Conservation (phyloP, 177 flowering plant genomes). For the Tripterygium wilfordii region DNA sequence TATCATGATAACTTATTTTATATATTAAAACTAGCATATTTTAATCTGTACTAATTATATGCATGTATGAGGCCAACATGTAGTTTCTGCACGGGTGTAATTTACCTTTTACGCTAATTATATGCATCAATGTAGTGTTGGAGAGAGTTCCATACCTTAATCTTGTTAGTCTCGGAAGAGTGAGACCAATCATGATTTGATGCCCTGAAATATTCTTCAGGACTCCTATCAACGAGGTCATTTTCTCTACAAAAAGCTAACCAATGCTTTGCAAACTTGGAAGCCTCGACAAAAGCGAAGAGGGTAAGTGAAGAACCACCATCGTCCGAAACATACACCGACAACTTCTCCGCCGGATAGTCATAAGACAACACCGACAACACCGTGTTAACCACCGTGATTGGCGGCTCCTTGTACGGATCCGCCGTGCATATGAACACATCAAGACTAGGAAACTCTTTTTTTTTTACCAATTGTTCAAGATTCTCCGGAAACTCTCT, state of each 20-base stretch:
- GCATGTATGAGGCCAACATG: background rate
- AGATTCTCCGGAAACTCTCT: constrained; percentile 39
- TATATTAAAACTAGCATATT: too few relatives aligned
- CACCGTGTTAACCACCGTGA: constrained; percentile 22
- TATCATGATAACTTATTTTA: too few relatives aligned
- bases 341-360: constrained; percentile 22
- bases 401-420: constrained; percentile 28
- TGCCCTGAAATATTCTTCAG: constrained; percentile 35
- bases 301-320: constrained; percentile 52
- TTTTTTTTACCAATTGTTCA: constrained; percentile 4
- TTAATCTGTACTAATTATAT: background rate
- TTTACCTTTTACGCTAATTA: background rate
- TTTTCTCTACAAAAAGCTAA: constrained; percentile 44
- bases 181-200: constrained; percentile 12
- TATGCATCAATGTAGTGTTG: too few relatives aligned
- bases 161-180: constrained; percentile 19
- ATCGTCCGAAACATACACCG: constrained; percentile 23
- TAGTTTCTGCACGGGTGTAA: too few relatives aligned
- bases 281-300: constrained; percentile 54
- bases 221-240: constrained; percentile 30
- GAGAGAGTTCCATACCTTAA: too few relatives aligned
- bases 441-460: constrained; percentile 17
- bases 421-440: constrained; percentile 31
- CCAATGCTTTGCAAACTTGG: constrained; percentile 47
- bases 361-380: constrained; percentile 26